Percentiles rank a stretch among this genome's conserved stretches.
These are phyloP conservation scores for Lablab purpureus DNA, from an alignment of 306 rosid genomes.

Conservation along the genomic window DNA sequence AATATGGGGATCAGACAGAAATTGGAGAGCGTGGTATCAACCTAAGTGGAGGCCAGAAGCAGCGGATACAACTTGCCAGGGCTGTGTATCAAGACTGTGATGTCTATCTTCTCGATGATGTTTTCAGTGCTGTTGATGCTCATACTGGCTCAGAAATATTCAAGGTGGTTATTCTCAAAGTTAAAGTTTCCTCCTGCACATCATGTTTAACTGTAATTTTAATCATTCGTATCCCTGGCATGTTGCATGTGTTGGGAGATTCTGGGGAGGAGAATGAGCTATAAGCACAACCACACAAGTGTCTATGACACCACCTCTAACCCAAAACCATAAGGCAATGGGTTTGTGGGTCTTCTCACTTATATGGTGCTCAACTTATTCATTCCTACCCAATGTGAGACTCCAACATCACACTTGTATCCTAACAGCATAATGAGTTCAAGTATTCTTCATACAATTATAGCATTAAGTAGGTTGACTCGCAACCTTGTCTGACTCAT, in stretches of 20 bases:
- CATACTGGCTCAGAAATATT: conserved; percentile 85
- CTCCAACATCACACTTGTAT: too few relatives aligned
- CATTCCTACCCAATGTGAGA: too few relatives aligned
- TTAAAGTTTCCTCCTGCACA: neutral
- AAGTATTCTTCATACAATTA: neutral
- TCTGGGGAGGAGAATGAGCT: too few relatives aligned
- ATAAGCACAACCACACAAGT: too few relatives aligned
- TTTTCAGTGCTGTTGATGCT: conserved; percentile 91
- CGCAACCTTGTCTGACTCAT: neutral
- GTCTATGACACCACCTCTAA: too few relatives aligned
- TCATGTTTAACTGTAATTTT: neutral
- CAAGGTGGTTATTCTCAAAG: conserved; percentile 57
- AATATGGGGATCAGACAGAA: conserved; percentile 82
- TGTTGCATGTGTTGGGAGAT: too few relatives aligned
- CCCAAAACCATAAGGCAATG: too few relatives aligned
- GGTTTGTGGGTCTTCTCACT: too few relatives aligned
- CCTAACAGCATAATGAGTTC: too few relatives aligned
- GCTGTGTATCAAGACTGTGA: conserved; percentile 87
- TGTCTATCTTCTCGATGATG: conserved; percentile 83
- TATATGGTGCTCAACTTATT: too few relatives aligned
- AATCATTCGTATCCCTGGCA: too few relatives aligned
- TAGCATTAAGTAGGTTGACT: neutral
- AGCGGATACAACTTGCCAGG: conserved; percentile 89
- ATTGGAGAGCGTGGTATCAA: conserved; percentile 95
- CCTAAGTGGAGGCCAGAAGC: conserved; percentile 88